Percentiles rank a stretch among this genome's conserved stretches.
phyloP scores from a whole-genome alignment of 495 filamentous ascomycete genomes.

The Podospora anserina region DNA sequence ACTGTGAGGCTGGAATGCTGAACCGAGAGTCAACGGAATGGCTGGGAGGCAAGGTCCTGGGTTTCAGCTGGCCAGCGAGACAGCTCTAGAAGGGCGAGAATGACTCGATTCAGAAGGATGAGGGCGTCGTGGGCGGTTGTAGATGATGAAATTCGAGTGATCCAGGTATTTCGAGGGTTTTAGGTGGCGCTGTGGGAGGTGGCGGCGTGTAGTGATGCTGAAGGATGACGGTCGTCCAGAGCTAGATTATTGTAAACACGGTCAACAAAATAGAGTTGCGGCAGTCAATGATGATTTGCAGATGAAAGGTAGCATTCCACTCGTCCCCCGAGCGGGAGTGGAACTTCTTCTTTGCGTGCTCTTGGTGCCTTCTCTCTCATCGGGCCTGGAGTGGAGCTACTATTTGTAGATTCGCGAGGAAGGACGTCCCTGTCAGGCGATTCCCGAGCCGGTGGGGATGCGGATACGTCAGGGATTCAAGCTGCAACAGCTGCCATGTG shows the following conservation, averaged over 20 bases:
- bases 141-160: background rate
- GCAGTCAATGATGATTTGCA: background rate
- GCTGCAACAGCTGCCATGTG: conserved; percentile 4
- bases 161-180: background rate
- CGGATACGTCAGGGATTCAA: conserved; percentile 4
- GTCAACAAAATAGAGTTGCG: conserved; percentile 1
- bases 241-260: background rate
- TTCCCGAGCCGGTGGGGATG: conserved; percentile 1
- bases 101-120: background rate
- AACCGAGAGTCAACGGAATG: conserved; percentile 10
- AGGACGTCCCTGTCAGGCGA: conserved; percentile 2
- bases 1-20: conserved; percentile 1
- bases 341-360: background rate
- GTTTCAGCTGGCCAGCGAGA: conserved; percentile 6
- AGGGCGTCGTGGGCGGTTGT: background rate
- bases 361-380: background rate
- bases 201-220: background rate
- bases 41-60: background rate
- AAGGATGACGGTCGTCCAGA: background rate
- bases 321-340: background rate
- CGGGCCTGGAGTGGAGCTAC: background rate
- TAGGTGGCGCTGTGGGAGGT: background rate
- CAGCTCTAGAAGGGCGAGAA: conserved; percentile 2
- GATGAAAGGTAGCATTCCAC: background rate
- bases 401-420: background rate